Percentiles rank a stretch among this genome's conserved stretches.
Conservation (phyloP, 768 basidiomycete species). For the Panaeolus papilionaceus region DNA sequence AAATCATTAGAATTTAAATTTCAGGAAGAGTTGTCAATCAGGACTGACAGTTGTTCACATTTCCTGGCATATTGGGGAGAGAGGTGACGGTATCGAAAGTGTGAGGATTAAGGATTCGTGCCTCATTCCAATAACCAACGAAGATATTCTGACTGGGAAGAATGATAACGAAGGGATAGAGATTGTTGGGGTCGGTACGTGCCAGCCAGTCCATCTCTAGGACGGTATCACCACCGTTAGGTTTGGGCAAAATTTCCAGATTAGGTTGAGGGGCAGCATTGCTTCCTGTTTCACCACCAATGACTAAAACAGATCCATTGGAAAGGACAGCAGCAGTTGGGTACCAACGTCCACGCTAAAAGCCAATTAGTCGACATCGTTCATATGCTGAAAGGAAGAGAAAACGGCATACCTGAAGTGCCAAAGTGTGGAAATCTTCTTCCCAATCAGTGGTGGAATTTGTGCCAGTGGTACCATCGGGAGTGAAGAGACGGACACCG, state of each 20-base stretch:
- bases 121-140: slow-evolving; percentile 84
- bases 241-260: slow-evolving; percentile 74
- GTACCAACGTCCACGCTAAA: slow-evolving; percentile 73
- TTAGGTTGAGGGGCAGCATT: slow-evolving; percentile 72
- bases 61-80: slow-evolving; percentile 77
- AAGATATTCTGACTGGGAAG: slow-evolving; percentile 76
- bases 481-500: slow-evolving; percentile 76
- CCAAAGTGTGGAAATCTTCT: slow-evolving; percentile 63
- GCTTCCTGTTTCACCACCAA: slow-evolving; percentile 78
- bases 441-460: slow-evolving; percentile 85
- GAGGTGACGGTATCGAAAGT: slow-evolving; percentile 65
- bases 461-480: slow-evolving; percentile 68
- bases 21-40: not conserved
- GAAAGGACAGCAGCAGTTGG: slow-evolving; percentile 70
- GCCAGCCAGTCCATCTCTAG: slow-evolving; percentile 68
- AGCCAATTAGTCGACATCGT: slow-evolving; percentile 15
- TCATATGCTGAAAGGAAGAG: slow-evolving; percentile 1
- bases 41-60: slow-evolving; percentile 66
- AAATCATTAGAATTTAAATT: slow-evolving; percentile 13
- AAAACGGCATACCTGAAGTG: slow-evolving; percentile 57
- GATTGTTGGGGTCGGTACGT: slow-evolving; percentile 79
- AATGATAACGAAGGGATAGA: slow-evolving; percentile 80
- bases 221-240: slow-evolving; percentile 65
- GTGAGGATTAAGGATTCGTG: slow-evolving; percentile 71
- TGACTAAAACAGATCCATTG: slow-evolving; percentile 76